Conservation (phyloP, 2,329 filamentous ascomycete genomes). For the Trichoderma aggressivum region DNA sequence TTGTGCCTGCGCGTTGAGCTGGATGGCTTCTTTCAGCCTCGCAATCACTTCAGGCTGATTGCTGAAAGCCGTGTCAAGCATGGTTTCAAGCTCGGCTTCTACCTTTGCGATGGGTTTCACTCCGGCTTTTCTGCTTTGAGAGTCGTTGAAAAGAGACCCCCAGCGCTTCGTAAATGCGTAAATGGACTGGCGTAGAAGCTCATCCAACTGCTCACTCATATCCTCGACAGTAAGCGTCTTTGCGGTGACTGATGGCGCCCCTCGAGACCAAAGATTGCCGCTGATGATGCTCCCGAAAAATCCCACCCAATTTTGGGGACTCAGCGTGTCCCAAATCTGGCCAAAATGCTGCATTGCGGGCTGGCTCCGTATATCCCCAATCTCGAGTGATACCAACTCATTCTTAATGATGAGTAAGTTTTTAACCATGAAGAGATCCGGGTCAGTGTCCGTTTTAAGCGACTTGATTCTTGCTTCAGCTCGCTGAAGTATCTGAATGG, state of each 20-base stretch:
- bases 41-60: constrained; percentile 56
- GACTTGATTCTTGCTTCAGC: constrained; percentile 69
- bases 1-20: constrained; percentile 53
- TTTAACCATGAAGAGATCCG: constrained; percentile 89
- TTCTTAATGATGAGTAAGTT: constrained; percentile 95
- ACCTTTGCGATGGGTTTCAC: constrained; percentile 50
- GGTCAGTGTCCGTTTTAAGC: constrained; percentile 60
- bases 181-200: constrained; percentile 59
- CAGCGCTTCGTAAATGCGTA: constrained; percentile 61
- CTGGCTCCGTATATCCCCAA: constrained; percentile 63
- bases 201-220: constrained; percentile 63
- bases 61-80: constrained; percentile 56
- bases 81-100: constrained; percentile 54
- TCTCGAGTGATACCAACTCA: constrained; percentile 92
- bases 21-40: constrained; percentile 60
- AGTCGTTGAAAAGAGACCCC: constrained; percentile 50
- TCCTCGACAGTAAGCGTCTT: constrained; percentile 50
- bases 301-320: constrained; percentile 55
- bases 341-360: constrained; percentile 57
- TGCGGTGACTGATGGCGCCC: constrained; percentile 35
- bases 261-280: constrained; percentile 48
- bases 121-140: constrained; percentile 45
- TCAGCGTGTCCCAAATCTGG: constrained; percentile 63
- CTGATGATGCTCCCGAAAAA: constrained; percentile 57
- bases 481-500: constrained; percentile 75